These are phyloP conservation scores for Podospora appendiculata DNA, from an alignment of 495 filamentous ascomycete species.

Conservation along the genomic window DNA sequence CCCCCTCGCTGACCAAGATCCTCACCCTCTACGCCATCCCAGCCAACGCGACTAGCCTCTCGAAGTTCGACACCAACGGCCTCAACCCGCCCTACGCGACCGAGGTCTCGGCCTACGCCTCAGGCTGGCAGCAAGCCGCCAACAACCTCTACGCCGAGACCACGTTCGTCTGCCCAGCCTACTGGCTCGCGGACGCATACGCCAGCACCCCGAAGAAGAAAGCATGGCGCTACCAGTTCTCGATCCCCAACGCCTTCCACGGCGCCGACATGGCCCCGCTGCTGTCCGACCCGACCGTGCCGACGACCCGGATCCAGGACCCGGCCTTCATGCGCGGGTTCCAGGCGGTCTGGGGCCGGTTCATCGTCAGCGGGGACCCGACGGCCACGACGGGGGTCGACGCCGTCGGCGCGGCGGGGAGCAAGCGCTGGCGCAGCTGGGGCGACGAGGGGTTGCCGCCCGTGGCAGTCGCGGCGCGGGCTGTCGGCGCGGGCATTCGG, in stretches of 20 bases:
- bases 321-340: slow-evolving; percentile 21
- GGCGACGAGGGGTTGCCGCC: slow-evolving; percentile 11
- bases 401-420: slow-evolving; percentile 3
- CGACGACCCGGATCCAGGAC: slow-evolving; percentile 10
- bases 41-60: slow-evolving; percentile 8
- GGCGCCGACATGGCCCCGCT: slow-evolving; percentile 38
- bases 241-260: slow-evolving; percentile 46
- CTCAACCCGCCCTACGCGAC: slow-evolving; percentile 10
- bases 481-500: slow-evolving; percentile 1
- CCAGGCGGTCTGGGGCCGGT: slow-evolving; percentile 40
- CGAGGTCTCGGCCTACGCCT: slow-evolving; percentile 7
- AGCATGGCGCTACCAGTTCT: slow-evolving; percentile 55
- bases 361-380: slow-evolving; percentile 45
- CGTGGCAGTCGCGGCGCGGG: neutral
- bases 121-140: slow-evolving; percentile 24
- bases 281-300: slow-evolving; percentile 1
- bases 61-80: slow-evolving; percentile 19
- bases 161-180: slow-evolving; percentile 53
- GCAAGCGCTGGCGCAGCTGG: slow-evolving; percentile 13
- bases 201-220: slow-evolving; percentile 1
- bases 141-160: slow-evolving; percentile 55
- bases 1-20: slow-evolving; percentile 35
- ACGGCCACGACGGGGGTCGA: slow-evolving; percentile 24
- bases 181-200: slow-evolving; percentile 59
- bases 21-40: slow-evolving; percentile 38